phyloP scores from a whole-genome alignment of 2,329 filamentous ascomycete species.

The Triangularia verruculosa region DNA sequence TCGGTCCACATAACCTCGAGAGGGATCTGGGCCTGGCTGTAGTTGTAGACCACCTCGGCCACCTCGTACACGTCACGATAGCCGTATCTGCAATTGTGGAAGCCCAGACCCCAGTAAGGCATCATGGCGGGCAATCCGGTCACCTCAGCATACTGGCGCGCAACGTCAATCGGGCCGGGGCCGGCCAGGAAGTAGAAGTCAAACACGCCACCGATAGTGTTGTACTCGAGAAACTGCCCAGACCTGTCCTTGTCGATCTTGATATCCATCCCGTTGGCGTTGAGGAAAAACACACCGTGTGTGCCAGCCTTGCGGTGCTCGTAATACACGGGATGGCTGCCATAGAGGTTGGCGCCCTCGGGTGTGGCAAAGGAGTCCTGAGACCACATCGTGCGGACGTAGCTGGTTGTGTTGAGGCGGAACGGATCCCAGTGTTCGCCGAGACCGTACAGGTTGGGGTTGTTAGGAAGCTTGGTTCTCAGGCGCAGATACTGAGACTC shows the following conservation, averaged over 20 bases:
- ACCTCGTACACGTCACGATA: slow-evolving; percentile 63
- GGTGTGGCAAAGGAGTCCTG: slow-evolving; percentile 64
- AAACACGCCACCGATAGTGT: slow-evolving; percentile 71
- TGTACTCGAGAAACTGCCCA: slow-evolving; percentile 74
- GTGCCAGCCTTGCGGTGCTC: slow-evolving; percentile 62
- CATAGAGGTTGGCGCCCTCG: slow-evolving; percentile 64
- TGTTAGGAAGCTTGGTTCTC: slow-evolving; percentile 64
- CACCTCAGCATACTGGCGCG: slow-evolving; percentile 57
- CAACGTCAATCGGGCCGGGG: slow-evolving; percentile 55
- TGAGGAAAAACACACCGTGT: slow-evolving; percentile 67
- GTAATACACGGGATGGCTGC: slow-evolving; percentile 71
- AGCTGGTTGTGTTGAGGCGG: slow-evolving; percentile 64
- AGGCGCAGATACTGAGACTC: slow-evolving; percentile 75
- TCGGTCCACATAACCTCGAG: slow-evolving; percentile 69
- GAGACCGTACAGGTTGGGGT: slow-evolving; percentile 73
- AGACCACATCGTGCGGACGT: slow-evolving; percentile 68
- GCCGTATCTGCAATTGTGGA: slow-evolving; percentile 63
- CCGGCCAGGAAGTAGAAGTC: slow-evolving; percentile 68
- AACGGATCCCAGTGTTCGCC: slow-evolving; percentile 75
- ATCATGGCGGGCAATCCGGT: slow-evolving; percentile 58
- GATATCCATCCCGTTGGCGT: slow-evolving; percentile 75
- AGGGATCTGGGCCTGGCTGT: slow-evolving; percentile 62
- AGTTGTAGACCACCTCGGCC: slow-evolving; percentile 66
- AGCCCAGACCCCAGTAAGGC: slow-evolving; percentile 63
- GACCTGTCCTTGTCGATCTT: slow-evolving; percentile 63